A percentile compares a stretch with the other conserved stretches of the same genome.
These are phyloP conservation scores for Aspergillus carlsbadensis DNA, from an alignment of 495 filamentous ascomycete genomes.

Conservation along the genomic window DNA sequence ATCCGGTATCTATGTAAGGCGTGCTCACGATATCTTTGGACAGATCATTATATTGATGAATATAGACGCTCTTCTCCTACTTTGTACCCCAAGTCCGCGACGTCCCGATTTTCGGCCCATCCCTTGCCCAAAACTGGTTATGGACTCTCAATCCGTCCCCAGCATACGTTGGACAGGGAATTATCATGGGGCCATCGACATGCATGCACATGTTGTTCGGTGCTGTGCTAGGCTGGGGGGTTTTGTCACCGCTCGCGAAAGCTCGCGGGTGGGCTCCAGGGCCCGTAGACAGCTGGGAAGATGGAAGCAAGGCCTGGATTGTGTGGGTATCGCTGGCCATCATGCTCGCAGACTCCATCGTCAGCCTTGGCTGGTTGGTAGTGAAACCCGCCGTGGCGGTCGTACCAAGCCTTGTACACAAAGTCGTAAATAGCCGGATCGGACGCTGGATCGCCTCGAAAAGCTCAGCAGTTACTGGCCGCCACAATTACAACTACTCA, in stretches of 20 bases:
- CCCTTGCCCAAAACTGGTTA: conserved; percentile 77
- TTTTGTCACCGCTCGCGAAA: conserved; percentile 88
- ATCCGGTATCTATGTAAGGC: conserved; percentile 53
- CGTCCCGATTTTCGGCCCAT: conserved; percentile 77
- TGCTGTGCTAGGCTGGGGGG: conserved; percentile 84
- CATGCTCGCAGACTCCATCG: conserved; percentile 90
- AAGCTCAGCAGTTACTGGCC: conserved; percentile 3
- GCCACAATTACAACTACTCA: conserved; percentile 40
- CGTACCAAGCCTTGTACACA: conserved; percentile 36
- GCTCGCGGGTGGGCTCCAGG: conserved; percentile 85
- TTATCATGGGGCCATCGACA: conserved; percentile 86
- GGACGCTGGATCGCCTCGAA: conserved; percentile 27
- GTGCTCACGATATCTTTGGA: background rate
- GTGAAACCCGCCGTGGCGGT: conserved; percentile 55
- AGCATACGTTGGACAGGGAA: conserved; percentile 80
- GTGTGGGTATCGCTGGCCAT: conserved; percentile 94
- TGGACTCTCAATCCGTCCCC: conserved; percentile 96
- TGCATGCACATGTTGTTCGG: conserved; percentile 96
- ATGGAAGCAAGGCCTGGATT: conserved; percentile 95
- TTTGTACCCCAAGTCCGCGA: conserved; percentile 85
- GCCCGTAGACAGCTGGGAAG: conserved; percentile 80
- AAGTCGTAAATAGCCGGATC: conserved; percentile 24
- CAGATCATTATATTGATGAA: conserved; percentile 15
- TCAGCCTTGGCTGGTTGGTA: conserved; percentile 82
- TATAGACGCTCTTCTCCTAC: conserved; percentile 81